phyloP scores from a whole-genome alignment of 345 rosid genomes.

The Acer saccharum region DNA sequence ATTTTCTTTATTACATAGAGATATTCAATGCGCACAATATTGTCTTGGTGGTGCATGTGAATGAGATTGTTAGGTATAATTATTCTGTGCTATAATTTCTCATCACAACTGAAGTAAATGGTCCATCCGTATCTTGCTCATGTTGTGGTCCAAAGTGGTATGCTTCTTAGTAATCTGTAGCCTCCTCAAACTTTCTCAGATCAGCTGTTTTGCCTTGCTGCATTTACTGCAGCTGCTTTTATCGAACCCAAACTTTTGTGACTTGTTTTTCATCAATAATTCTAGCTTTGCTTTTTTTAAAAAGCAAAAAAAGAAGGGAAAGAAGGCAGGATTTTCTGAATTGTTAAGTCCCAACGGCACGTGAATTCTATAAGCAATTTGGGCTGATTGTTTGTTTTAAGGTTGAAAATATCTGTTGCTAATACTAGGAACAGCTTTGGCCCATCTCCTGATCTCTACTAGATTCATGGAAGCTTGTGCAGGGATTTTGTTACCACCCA shows the following conservation, averaged over 20 bases:
- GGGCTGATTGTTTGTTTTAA: neutral
- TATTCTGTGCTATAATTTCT: neutral
- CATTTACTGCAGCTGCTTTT: neutral
- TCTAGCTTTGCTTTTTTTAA: neutral
- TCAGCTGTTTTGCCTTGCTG: neutral
- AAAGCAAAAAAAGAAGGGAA: neutral
- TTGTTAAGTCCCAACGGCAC: neutral
- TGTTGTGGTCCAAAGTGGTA: constrained; percentile 19
- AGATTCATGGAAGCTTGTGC: neutral
- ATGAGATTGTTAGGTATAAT: constrained; percentile 3
- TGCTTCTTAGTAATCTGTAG: neutral
- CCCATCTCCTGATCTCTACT: neutral
- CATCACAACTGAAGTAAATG: neutral
- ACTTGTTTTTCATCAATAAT: neutral
- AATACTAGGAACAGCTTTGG: neutral
- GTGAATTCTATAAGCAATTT: neutral
- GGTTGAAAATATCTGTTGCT: neutral
- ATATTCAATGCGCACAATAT: neutral
- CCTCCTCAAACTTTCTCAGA: neutral
- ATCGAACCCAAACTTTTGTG: neutral
- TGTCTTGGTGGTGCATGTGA: constrained; percentile 20
- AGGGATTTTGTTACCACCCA: neutral
- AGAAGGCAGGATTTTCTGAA: neutral
- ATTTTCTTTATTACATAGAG: too few species aligned
- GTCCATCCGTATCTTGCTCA: constrained; percentile 14